Percentiles rank a stretch among this genome's conserved stretches.
Evolutionary conservation across 257 asterid genomes (phyloP).

Genomic region (Nicotiana attenuata): DNA sequence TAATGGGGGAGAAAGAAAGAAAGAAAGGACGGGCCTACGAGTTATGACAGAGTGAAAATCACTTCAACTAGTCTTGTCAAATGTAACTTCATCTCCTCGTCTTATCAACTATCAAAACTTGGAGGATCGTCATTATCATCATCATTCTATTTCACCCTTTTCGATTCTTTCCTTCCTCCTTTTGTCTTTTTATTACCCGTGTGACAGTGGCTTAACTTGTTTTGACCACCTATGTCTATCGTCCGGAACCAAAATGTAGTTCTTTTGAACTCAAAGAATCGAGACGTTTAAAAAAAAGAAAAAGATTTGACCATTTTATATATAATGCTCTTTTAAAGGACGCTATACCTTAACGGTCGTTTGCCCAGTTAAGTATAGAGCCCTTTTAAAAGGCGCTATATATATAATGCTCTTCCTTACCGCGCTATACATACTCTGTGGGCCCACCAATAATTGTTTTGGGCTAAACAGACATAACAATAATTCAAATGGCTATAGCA

Average conservation of each 20-base stretch:
- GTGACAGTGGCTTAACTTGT: constrained; percentile 5
- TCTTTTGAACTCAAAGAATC: too few species aligned
- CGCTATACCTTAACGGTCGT: too few species aligned
- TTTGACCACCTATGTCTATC: background rate
- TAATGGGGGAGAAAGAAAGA: background rate
- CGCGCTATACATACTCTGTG: too few species aligned
- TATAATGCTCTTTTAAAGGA: too few species aligned
- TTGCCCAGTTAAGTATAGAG: too few species aligned
- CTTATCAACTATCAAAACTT: background rate
- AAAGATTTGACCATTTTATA: too few species aligned
- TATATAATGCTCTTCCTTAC: too few species aligned
- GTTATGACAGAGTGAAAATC: constrained; percentile 48
- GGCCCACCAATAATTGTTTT: too few species aligned
- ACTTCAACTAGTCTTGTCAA: constrained; percentile 46
- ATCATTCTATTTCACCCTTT: background rate
- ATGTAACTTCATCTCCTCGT: background rate
- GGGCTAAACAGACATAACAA: too few species aligned
- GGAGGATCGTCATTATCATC: background rate
- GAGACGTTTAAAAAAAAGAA: too few species aligned
- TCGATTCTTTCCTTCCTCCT: background rate
- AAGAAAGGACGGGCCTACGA: background rate
- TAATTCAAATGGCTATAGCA: too few species aligned
- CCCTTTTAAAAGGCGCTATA: background rate
- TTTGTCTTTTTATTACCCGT: background rate
- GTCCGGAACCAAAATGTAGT: too few species aligned